Evolutionary conservation across 805 yeast species (phyloP).

Genomic region (Debaryomyces maramus): DNA sequence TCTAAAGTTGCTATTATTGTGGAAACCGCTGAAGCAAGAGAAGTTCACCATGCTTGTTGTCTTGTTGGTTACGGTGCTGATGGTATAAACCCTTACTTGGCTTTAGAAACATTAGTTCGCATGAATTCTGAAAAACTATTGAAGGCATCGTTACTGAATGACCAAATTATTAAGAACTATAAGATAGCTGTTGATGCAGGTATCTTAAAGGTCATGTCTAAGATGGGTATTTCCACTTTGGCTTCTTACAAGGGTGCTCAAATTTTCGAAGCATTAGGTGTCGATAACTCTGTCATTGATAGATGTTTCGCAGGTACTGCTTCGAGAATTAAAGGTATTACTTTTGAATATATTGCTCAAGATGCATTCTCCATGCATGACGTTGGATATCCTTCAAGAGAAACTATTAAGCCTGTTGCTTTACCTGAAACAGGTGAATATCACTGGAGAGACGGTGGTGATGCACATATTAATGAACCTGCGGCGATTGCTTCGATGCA

Average conservation of each 20-base stretch:
- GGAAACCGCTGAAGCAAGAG: conserved; percentile 97
- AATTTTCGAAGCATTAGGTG: conserved; percentile 94
- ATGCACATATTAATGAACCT: conserved; percentile 92
- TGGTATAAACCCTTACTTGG: conserved; percentile 91
- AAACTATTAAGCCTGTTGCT: conserved; percentile 65
- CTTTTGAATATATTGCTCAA: conserved; percentile 93
- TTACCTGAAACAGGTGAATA: conserved; percentile 96
- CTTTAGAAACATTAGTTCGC: conserved; percentile 82
- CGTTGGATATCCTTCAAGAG: conserved; percentile 83
- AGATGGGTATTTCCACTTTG: conserved; percentile 98
- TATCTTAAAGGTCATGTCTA: conserved; percentile 94
- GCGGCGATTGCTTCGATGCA: conserved; percentile 92
- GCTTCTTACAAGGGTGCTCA: conserved; percentile 99
- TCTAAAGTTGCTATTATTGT: conserved; percentile 88
- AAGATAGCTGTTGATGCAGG: conserved; percentile 87
- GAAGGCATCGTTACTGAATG: conserved; percentile 53
- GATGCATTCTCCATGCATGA: conserved; percentile 95
- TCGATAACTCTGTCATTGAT: conserved; percentile 93
- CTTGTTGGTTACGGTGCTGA: conserved; percentile 97
- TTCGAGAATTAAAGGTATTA: conserved; percentile 91
- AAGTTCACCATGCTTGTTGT: conserved; percentile 94
- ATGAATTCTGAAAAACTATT: conserved; percentile 80
- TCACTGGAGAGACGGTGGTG: conserved; percentile 99
- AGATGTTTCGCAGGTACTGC: conserved; percentile 97
- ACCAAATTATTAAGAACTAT: conserved; percentile 70